Evolutionary conservation across 1,284 basidiomycete species (phyloP).

Genomic region (Boletus chippewaensis): DNA sequence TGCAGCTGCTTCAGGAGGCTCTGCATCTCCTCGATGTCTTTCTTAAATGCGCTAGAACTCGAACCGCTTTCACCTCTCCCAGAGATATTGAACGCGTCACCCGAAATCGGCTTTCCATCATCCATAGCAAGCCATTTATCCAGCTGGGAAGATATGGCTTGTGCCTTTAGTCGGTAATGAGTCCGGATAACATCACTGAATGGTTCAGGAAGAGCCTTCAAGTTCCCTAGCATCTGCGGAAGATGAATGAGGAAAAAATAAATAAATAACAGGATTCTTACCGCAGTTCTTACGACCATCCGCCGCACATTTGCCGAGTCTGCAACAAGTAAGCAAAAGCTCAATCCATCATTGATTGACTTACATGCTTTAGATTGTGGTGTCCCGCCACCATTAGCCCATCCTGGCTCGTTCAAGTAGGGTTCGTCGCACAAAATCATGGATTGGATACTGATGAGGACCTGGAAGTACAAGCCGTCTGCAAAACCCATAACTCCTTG

Average conservation of each 20-base stretch:
- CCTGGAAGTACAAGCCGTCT: constrained; percentile 38
- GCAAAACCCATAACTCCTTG: neutral
- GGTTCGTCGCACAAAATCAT: constrained; percentile 90
- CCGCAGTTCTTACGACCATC: constrained; percentile 83
- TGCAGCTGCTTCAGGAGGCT: constrained; percentile 44
- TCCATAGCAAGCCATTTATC: constrained; percentile 72
- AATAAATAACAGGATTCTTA: constrained; percentile 33
- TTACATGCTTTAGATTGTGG: constrained; percentile 67
- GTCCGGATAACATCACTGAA: constrained; percentile 81
- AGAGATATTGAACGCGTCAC: constrained; percentile 46
- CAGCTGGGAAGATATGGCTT: constrained; percentile 63
- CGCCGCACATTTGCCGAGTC: constrained; percentile 82
- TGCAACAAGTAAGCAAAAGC: constrained; percentile 28
- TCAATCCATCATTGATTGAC: constrained; percentile 21
- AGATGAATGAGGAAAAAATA: constrained; percentile 4
- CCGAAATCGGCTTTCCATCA: constrained; percentile 51
- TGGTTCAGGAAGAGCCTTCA: constrained; percentile 74
- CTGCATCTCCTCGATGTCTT: constrained; percentile 67
- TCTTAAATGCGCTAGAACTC: constrained; percentile 52
- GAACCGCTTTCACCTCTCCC: constrained; percentile 34
- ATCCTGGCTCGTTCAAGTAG: constrained; percentile 85
- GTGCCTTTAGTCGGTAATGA: constrained; percentile 83
- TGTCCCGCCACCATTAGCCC: constrained; percentile 66
- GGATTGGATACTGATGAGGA: constrained; percentile 88
- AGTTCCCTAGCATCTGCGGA: constrained; percentile 73